Evolutionary conservation across 805 yeast genomes (phyloP).

Genomic region (Candida gorgasii): DNA sequence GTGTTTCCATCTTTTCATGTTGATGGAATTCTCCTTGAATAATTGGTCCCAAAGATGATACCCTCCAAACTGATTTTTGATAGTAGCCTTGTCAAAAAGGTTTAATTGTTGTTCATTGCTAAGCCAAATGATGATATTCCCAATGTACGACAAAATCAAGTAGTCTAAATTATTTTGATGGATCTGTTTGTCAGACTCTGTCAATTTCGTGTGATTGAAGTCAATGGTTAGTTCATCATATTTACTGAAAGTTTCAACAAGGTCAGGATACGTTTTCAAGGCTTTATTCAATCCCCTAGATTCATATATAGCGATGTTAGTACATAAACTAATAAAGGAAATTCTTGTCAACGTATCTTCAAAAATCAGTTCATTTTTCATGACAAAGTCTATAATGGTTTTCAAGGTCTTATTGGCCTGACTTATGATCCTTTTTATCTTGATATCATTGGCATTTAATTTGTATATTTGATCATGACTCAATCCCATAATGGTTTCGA

Average conservation of each 20-base stretch:
- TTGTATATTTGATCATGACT: slow-evolving; percentile 35
- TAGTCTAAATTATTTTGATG: slow-evolving; percentile 41
- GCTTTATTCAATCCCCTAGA: slow-evolving; percentile 35
- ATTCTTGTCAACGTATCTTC: slow-evolving; percentile 13
- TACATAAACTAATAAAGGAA: slow-evolving; percentile 30
- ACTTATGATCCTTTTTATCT: slow-evolving; percentile 35
- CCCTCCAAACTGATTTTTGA: slow-evolving; percentile 31
- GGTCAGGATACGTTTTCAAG: slow-evolving; percentile 23
- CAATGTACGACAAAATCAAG: slow-evolving; percentile 37
- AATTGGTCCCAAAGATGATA: slow-evolving; percentile 42
- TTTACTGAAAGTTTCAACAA: slow-evolving; percentile 28
- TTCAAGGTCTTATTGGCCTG: slow-evolving; percentile 21
- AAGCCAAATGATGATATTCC: slow-evolving; percentile 39
- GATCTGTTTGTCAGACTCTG: slow-evolving; percentile 33
- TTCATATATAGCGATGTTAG: slow-evolving; percentile 37
- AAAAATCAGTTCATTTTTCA: slow-evolving; percentile 8
- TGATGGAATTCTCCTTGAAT: slow-evolving; percentile 32
- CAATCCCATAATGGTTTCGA: slow-evolving; percentile 39
- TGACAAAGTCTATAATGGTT: slow-evolving; percentile 10
- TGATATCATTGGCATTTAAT: slow-evolving; percentile 35
- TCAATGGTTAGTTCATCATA: slow-evolving; percentile 33
- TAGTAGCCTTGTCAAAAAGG: slow-evolving; percentile 1
- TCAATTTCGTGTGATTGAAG: slow-evolving; percentile 33
- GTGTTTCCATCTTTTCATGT: slow-evolving; percentile 44
- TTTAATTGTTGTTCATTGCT: slow-evolving; percentile 6